Evolutionary conservation across 2,329 filamentous ascomycete genomes (phyloP).

Genomic region (Dichotomopilus funicola): DNA sequence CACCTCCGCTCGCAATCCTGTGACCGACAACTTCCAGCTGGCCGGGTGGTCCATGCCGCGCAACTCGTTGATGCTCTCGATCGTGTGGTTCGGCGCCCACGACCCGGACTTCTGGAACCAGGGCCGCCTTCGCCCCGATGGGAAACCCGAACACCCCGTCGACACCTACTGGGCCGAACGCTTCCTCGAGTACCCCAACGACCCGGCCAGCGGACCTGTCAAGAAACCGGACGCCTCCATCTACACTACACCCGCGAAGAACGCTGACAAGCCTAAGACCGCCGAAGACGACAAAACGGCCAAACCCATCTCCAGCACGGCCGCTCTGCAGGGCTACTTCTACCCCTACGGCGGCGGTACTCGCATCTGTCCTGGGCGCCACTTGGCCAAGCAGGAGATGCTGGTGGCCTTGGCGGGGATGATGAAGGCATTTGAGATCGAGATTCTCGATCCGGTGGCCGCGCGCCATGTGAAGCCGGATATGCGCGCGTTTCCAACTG

Average conservation of each 20-base stretch:
- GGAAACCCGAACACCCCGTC: conserved; percentile 23
- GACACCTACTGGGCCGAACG: conserved; percentile 31
- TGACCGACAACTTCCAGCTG: conserved; percentile 21
- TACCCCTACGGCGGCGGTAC: conserved; percentile 20
- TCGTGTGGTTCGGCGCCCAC: conserved; percentile 24
- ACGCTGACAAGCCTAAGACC: conserved; percentile 1
- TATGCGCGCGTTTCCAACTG: conserved; percentile 9
- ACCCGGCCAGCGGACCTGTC: conserved; percentile 25
- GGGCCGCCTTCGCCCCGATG: conserved; percentile 14
- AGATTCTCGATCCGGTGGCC: conserved; percentile 7
- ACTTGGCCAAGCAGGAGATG: conserved; percentile 18
- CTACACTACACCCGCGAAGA: conserved; percentile 8
- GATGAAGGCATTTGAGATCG: conserved; percentile 17
- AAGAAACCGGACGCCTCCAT: conserved; percentile 13
- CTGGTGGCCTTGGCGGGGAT: conserved; percentile 13
- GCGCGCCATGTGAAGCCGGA: conserved; percentile 8
- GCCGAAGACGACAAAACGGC: conserved; percentile 14
- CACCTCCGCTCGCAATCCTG: conserved; percentile 11
- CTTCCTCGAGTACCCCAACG: conserved; percentile 29
- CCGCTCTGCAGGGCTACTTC: conserved; percentile 12
- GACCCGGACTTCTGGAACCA: conserved; percentile 29
- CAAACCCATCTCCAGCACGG: conserved; percentile 9
- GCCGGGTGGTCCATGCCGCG: conserved; percentile 26
- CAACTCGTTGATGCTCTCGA: conserved; percentile 23
- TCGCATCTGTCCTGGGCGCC: conserved; percentile 19